Evolutionary conservation across 1,284 basidiomycete genomes (phyloP), one percentile per base, ranked within the genome.

Genomic region (Pseudomicrostroma phylloplanum): DNA sequence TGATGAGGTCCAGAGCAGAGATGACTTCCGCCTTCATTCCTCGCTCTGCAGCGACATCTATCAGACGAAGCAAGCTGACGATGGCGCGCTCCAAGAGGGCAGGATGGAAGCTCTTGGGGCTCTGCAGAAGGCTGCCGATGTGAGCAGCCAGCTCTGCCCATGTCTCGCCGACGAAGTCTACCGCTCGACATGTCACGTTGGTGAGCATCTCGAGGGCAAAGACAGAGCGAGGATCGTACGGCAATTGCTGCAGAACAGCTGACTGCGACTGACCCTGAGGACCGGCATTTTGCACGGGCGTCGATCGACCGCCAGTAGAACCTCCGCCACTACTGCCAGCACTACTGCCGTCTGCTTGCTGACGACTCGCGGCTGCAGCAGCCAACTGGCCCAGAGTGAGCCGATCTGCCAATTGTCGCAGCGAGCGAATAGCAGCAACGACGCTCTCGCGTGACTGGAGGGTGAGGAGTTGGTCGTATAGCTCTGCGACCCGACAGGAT

Each of bases 131-230:
- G 0, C 87, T 84, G 0, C 89, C 89, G 39, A 97, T 82, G 77
- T 96, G 91, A 73, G 96, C 92, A 73, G 96, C 93, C 6, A 92
- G 86, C 69, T 92, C 86, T 0, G 91, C 90, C 91, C 93, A 97
- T 54, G 90, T 85, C 59, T 96, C 90, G 63, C 88, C 87, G 26
- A 96, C 88, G 70, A 88, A 84, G 67, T 87, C 84, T 7, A 87
- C 84, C 66, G 70, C 57, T 7, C 65, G 63, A 2, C 66, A 87
- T 0, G 89, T 85, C 56, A 96, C 86, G 77, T 89, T 92, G 61
- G 91, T 86, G 87, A 96, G 92, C 59, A 88, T 90, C 81, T 99
- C 96, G 61, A 98, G 81, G 51, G 96, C 85, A 82, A 96, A 96
- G 0, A 96, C 87, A 8, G 91, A 91, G 1, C 91, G 89, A 6